Conservation (phyloP, 2,329 filamentous ascomycete genomes). For the Dactylellina sp. region DNA sequence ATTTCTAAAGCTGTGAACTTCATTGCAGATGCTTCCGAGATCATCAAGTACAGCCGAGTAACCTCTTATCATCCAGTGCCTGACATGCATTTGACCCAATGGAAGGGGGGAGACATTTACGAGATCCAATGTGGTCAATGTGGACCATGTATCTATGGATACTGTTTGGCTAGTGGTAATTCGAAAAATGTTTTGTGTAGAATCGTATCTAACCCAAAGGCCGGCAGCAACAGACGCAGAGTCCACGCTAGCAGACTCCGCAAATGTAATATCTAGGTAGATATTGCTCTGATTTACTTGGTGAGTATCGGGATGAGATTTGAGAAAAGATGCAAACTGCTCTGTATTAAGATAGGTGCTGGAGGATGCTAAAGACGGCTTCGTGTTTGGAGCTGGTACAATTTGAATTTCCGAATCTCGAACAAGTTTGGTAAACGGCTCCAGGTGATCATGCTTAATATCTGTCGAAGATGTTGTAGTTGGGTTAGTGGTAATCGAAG, state of each 20-base stretch:
- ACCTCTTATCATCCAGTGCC: constrained; percentile 1
- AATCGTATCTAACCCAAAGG: constrained; percentile 18
- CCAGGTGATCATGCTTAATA: too few relatives aligned
- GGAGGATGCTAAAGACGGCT: too few relatives aligned
- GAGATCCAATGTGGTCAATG: background rate
- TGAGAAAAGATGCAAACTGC: background rate
- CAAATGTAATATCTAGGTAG: constrained; percentile 9
- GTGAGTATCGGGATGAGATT: background rate
- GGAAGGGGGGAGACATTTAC: constrained; percentile 29
- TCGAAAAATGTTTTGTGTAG: background rate
- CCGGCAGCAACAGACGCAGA: background rate
- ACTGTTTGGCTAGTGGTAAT: constrained; percentile 8
- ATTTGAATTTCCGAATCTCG: too few relatives aligned
- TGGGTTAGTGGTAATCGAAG: too few relatives aligned
- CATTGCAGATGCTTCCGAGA: background rate
- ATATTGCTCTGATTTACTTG: background rate
- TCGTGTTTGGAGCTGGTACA: too few relatives aligned
- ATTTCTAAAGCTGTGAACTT: background rate
- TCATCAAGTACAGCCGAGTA: constrained; percentile 8
- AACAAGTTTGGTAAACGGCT: too few relatives aligned
- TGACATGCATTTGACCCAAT: background rate
- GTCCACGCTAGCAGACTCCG: constrained; percentile 7
- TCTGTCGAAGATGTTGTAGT: too few relatives aligned
- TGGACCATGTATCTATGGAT: constrained; percentile 30
- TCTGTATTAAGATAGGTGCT: background rate